Evolutionary conservation across 2,329 filamentous ascomycete genomes (phyloP).

Genomic region (Epichloe bromicola): DNA sequence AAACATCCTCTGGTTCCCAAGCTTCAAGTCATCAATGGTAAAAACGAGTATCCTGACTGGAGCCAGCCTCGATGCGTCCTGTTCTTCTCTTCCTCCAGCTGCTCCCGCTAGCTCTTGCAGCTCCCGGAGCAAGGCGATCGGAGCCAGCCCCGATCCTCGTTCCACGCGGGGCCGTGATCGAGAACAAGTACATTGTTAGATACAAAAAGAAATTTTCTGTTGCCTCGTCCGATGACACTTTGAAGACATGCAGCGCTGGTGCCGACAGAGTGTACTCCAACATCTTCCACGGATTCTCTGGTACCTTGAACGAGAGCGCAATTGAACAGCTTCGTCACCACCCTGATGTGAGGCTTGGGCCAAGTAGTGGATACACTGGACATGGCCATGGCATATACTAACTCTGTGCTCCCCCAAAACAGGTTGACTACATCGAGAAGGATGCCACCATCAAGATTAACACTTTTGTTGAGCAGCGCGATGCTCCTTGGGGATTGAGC

Average conservation of each 20-base stretch:
- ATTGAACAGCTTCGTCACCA: slow-evolving; percentile 12
- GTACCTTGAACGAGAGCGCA: slow-evolving; percentile 9
- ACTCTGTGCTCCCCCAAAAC: no score
- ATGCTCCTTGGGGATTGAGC: slow-evolving; percentile 16
- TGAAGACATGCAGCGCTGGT: slow-evolving; percentile 8
- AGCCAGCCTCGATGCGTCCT: background rate
- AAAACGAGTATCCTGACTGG: background rate
- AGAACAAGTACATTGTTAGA: slow-evolving; percentile 19
- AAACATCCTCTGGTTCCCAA: background rate
- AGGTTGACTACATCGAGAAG: slow-evolving; percentile 23
- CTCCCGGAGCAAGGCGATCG: slow-evolving; percentile 10
- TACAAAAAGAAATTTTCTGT: slow-evolving; percentile 11
- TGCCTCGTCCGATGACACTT: slow-evolving; percentile 6
- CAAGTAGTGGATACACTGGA: no score
- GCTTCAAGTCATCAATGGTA: background rate
- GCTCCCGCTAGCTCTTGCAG: slow-evolving; percentile 11
- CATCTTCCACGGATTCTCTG: slow-evolving; percentile 14
- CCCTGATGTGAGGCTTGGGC: slow-evolving; percentile 10
- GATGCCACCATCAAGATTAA: slow-evolving; percentile 17
- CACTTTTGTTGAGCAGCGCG: slow-evolving; percentile 7
- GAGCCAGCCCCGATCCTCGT: slow-evolving; percentile 14
- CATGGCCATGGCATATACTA: no score
- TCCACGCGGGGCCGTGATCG: slow-evolving; percentile 10
- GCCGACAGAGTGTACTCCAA: slow-evolving; percentile 14
- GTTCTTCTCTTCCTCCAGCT: slow-evolving; percentile 10